Percentiles rank a stretch among this genome's conserved stretches.
Conservation (phyloP, 2,329 filamentous ascomycete genomes). For the Tolypocladium amazonense region DNA sequence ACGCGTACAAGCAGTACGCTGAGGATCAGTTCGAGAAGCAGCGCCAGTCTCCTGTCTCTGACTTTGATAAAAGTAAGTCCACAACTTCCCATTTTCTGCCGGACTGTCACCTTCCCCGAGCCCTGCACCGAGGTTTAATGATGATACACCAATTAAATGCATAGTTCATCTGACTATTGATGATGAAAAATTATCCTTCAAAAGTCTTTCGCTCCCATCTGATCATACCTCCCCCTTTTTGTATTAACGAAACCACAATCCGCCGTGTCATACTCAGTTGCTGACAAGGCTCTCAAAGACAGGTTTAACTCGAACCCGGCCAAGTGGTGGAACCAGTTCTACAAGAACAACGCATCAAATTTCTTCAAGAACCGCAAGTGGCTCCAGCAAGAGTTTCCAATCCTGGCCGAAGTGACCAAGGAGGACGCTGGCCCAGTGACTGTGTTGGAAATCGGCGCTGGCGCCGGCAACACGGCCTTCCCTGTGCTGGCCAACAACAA, state of each 20-base stretch:
- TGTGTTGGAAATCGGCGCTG: constrained; percentile 85
- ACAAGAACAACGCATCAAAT: constrained; percentile 93
- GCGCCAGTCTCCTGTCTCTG: constrained; percentile 74
- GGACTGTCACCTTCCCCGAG: neutral
- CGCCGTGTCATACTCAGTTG: constrained; percentile 2
- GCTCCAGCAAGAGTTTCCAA: constrained; percentile 90
- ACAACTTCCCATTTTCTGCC: neutral
- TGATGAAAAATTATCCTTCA: constrained; percentile 45
- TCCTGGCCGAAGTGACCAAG: constrained; percentile 66
- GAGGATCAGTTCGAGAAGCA: constrained; percentile 78
- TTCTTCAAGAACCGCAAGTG: constrained; percentile 99
- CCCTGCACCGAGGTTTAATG: constrained; percentile 29
- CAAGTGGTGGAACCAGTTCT: constrained; percentile 97
- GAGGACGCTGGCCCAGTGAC: constrained; percentile 58
- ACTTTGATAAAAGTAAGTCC: constrained; percentile 75
- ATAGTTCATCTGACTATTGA: constrained; percentile 65
- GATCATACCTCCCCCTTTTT: constrained; percentile 23
- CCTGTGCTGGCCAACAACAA: constrained; percentile 76
- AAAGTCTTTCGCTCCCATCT: constrained; percentile 66
- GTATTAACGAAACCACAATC: neutral
- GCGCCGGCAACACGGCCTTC: constrained; percentile 93
- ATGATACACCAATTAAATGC: constrained; percentile 47
- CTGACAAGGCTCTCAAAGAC: constrained; percentile 37
- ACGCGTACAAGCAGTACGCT: constrained; percentile 76
- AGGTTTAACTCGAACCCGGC: constrained; percentile 85